phyloP scores from a whole-genome alignment of 352 stramenopile species.

The Globisporangium irregulare region DNA sequence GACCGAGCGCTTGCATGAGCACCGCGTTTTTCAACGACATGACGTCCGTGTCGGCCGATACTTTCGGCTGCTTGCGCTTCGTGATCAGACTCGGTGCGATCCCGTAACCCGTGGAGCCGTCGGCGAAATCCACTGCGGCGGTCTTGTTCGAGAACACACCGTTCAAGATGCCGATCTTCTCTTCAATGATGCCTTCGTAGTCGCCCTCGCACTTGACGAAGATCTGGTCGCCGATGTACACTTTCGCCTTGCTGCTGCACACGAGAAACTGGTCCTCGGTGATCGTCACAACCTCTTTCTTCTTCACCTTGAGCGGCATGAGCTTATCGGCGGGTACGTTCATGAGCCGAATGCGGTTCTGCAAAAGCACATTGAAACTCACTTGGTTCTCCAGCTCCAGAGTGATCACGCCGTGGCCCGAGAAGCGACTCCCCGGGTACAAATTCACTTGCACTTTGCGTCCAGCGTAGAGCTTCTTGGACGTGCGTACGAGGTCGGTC shows the following conservation, averaged over 20 bases:
- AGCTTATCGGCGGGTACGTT: conserved; percentile 70
- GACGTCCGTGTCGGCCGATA: conserved; percentile 51
- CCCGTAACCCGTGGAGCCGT: conserved; percentile 73
- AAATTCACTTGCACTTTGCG: conserved; percentile 71
- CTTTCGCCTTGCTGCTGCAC: conserved; percentile 55
- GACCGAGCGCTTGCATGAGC: conserved; percentile 49
- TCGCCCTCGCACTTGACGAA: conserved; percentile 64
- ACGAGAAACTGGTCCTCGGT: conserved; percentile 73
- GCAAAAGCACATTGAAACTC: conserved; percentile 58
- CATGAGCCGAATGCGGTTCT: conserved; percentile 65
- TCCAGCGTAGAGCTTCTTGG: conserved; percentile 54
- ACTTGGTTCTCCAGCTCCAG: conserved; percentile 34
- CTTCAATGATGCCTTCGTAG: conserved; percentile 42
- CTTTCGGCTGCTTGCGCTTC: conserved; percentile 41
- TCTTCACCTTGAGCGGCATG: conserved; percentile 56
- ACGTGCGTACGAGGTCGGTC: conserved; percentile 35
- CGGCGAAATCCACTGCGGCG: conserved; percentile 69
- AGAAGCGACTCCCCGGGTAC: conserved; percentile 71
- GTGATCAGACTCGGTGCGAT: conserved; percentile 51
- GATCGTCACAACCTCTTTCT: conserved; percentile 47
- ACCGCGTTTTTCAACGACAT: conserved; percentile 74
- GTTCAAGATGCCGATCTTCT: conserved; percentile 70
- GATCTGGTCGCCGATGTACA: conserved; percentile 79
- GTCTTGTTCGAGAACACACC: conserved; percentile 77
- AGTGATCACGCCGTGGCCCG: conserved; percentile 54